Conservation (phyloP, 495 filamentous ascomycete genomes). For the Aspergillus biplanus region DNA sequence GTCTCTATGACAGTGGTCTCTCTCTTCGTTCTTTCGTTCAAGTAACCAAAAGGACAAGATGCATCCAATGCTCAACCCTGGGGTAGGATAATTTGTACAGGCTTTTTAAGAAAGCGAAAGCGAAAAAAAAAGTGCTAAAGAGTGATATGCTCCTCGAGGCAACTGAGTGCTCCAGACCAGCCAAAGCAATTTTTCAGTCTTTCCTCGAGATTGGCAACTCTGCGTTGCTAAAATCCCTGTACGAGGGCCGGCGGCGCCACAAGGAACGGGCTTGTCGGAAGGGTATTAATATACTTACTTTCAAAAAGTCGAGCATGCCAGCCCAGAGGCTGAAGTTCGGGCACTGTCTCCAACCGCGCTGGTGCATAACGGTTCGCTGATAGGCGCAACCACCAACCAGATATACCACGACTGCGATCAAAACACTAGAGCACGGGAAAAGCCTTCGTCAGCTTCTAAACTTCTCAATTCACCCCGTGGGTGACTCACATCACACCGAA, state of each 20-base stretch:
- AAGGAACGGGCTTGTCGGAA: conserved; percentile 31
- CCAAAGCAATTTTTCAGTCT: conserved; percentile 40
- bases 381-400: conserved; percentile 92
- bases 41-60: background rate
- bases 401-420: conserved; percentile 85
- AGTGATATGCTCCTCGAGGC: conserved; percentile 4
- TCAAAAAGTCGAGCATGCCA: conserved; percentile 79
- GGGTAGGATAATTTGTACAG: background rate
- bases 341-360: conserved; percentile 91
- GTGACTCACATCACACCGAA: conserved; percentile 84
- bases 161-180: conserved; percentile 31
- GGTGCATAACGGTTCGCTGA: conserved; percentile 92
- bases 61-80: background rate
- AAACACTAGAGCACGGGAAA: conserved; percentile 36
- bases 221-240: conserved; percentile 28
- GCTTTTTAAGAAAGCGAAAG: background rate
- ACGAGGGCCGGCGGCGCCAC: conserved; percentile 27
- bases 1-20: background rate
- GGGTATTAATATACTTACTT: conserved; percentile 62
- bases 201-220: conserved; percentile 39
- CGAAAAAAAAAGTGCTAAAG: background rate
- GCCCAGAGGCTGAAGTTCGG: conserved; percentile 95
- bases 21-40: background rate
- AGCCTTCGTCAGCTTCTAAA: conserved; percentile 20
- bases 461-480: background rate